Evolutionary conservation across 75 land plant genomes (phyloP), one percentile per base, ranked within the genome.

Genomic region (Picea glauca): DNA sequence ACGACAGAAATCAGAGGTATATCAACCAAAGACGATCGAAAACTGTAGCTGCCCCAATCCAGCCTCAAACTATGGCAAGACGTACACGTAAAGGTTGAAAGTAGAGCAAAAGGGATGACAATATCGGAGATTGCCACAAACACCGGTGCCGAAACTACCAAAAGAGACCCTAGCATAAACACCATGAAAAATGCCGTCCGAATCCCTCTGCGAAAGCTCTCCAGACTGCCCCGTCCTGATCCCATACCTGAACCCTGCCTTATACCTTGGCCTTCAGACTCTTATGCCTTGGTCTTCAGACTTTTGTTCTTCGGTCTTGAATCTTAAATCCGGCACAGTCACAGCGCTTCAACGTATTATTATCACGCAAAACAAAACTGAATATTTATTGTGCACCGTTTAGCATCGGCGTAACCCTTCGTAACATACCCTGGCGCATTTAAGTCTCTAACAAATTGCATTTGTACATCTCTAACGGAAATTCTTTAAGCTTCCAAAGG

Each of bases 121-220:
- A 92, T 83, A 78, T 96, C 99, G 12, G 84, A 84, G 3, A 96
- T 72, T 13, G 94, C 92, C 72, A 94, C 91, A 62, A 94, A 78
- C 54, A 93, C 82, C 85, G 94, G 93, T 58, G 81, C 80, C 54
- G 94, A 91, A 23, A 88, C 61, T 17, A 87, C 84, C 13, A 94
- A 56, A 63, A 96, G 84, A 62, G 99, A 96, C 20, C 87, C 90
- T 78, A 94, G 60, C 96, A 96, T 90, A 33, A 81, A 84, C 79
- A 92, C 74, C 93, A 96, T 87, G 73, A 96, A 90, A 75, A 90
- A 92, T 62, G 83, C 74, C 68, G 94, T 94, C 79, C 92, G 77
- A 3, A 92, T 67, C 15, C 79, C 87, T 76, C 99, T 83, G 59
- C 81, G 61, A 9, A 86, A 4, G 81, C 78, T 86, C 81, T 94